These are phyloP conservation scores for Penicillium fimorum DNA, from an alignment of 495 filamentous ascomycete genomes.

Conservation along the genomic window DNA sequence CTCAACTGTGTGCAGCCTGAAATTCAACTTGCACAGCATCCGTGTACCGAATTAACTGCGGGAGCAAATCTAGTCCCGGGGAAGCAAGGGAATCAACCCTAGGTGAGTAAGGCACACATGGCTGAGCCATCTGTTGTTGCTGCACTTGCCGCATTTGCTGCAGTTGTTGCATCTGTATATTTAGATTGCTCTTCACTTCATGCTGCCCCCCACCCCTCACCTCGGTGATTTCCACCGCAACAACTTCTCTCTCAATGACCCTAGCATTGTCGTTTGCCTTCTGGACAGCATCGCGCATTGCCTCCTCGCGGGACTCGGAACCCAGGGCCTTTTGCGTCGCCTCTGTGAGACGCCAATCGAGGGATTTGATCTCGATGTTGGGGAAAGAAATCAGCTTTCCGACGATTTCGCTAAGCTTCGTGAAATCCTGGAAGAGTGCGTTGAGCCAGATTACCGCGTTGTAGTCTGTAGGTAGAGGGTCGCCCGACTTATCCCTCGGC, in stretches of 20 bases:
- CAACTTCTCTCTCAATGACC: slow-evolving; percentile 18
- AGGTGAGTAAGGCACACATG: too few species aligned
- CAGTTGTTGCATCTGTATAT: too few species aligned
- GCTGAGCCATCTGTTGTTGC: background rate
- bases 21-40: background rate
- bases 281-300: slow-evolving; percentile 20
- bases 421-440: slow-evolving; percentile 18
- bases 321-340: slow-evolving; percentile 15
- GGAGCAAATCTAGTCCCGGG: background rate
- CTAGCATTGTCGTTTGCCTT: slow-evolving; percentile 24
- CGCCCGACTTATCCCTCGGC: background rate
- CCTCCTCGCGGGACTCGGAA: slow-evolving; percentile 16
- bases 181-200: background rate
- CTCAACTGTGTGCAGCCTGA: background rate
- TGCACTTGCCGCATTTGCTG: background rate
- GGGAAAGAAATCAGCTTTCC: slow-evolving; percentile 9
- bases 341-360: slow-evolving; percentile 24
- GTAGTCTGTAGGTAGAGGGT: background rate
- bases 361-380: slow-evolving; percentile 20
- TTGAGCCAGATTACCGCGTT: slow-evolving; percentile 7
- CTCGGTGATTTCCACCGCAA: slow-evolving; percentile 11
- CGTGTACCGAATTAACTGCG: background rate
- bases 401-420: slow-evolving; percentile 15
- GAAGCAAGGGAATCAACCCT: background rate
- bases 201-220: too few species aligned